Evolutionary conservation across 2,329 filamentous ascomycete genomes (phyloP).

Genomic region (Ascosphaera aggregata): DNA sequence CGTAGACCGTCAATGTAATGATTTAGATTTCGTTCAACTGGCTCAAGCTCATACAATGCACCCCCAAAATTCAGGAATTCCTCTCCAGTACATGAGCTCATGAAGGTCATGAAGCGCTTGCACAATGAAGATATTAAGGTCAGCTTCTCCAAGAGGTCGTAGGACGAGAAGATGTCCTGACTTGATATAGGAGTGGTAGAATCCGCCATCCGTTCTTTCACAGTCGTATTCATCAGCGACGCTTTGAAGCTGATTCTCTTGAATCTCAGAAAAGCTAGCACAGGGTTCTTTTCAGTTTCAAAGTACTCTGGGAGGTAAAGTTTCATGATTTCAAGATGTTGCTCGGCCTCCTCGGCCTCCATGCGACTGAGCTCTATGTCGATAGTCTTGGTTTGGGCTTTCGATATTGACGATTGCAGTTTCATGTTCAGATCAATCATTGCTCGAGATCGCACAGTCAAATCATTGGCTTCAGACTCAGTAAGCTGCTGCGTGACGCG

Average conservation of each 20-base stretch:
- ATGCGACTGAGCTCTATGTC: slow-evolving; percentile 71
- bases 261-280: slow-evolving; percentile 74
- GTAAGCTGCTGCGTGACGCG: slow-evolving; percentile 78
- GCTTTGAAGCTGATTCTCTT: slow-evolving; percentile 78
- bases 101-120: slow-evolving; percentile 58
- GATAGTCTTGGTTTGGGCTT: slow-evolving; percentile 84
- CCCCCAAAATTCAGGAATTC: slow-evolving; percentile 60
- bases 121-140: slow-evolving; percentile 67
- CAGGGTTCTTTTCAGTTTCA: slow-evolving; percentile 56
- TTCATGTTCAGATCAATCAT: slow-evolving; percentile 97
- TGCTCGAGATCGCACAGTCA: slow-evolving; percentile 66
- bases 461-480: slow-evolving; percentile 76
- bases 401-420: slow-evolving; percentile 69
- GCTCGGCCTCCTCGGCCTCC: slow-evolving; percentile 67
- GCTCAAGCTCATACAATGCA: slow-evolving; percentile 68
- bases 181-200: slow-evolving; percentile 39
- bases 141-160: slow-evolving; percentile 65
- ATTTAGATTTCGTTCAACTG: slow-evolving; percentile 74
- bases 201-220: slow-evolving; percentile 53
- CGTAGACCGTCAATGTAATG: slow-evolving; percentile 68
- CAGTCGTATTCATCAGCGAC: slow-evolving; percentile 48
- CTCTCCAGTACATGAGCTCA: slow-evolving; percentile 52
- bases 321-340: slow-evolving; percentile 74
- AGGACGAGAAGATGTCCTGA: slow-evolving; percentile 57
- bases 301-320: slow-evolving; percentile 74